Base-by-base conservation (phyloP, 2,329 filamentous ascomycete species). In the Talaromyces rugulosus region DNA sequence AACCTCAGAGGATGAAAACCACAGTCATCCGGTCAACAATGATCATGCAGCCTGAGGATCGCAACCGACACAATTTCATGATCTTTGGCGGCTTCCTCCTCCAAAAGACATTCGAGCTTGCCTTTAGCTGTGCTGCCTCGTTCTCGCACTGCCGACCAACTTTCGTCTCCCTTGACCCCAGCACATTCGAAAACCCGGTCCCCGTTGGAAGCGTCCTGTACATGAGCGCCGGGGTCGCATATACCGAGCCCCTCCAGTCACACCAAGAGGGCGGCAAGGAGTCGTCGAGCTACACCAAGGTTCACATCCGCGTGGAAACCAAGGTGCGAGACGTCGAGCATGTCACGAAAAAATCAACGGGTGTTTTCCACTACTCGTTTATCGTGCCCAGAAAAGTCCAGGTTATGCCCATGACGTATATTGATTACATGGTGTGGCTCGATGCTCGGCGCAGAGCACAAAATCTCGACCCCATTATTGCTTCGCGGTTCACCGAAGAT, bases 331-430 rank as follows among this genome's bases (percentile, higher is more conserved):
- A 91, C 69, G 86, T 91, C 33, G 88, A 90, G 74, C 87, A 90
- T 68, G 87, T 86, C 5, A 82, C 82, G 56, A 84, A 85, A 28
- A 87, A 85, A 69, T 83, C 87, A 2, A 91, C 89, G 0, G 89
- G 89, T 4, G 87, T 89, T 68, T 91, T 92, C 77, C 89, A 90
- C 68, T 91, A 91, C 71, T 91, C 89, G 0, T 90, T 90, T 70
- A 80, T 83, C 59, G 86, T 90, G 2, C 83, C 87, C 60, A 84
- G 81, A 68, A 83, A 88, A 67, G 80, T 90, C 53, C 82, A 85
- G 68, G 84, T 90, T 23, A 85, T 90, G 78, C 88, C 88, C 4
- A 78, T 82, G 70, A 83, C 80, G 12, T 88, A 88, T 67, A 80
- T 81, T 1, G 85, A 88, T 66, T 87, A 86, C 65, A 88, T 88